Conservation (phyloP, 2,329 filamentous ascomycete genomes). For the Aphanoascus verrucosus region DNA sequence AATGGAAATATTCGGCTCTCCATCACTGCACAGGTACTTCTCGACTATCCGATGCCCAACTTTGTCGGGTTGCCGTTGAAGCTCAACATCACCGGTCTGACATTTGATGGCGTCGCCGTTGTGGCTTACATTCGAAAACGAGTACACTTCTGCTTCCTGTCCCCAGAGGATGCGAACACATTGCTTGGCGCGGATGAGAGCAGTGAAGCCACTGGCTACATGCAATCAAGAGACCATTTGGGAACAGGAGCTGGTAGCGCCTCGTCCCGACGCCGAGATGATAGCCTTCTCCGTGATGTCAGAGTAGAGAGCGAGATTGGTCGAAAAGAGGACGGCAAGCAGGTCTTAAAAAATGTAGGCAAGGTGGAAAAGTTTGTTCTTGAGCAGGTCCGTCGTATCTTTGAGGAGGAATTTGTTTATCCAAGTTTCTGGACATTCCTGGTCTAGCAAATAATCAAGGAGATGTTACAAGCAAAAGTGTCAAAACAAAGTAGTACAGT, state of each 20-base stretch:
- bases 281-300: slow-evolving; percentile 80
- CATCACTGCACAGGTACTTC: slow-evolving; percentile 84
- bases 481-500: neutral
- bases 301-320: slow-evolving; percentile 96
- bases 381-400: slow-evolving; percentile 91
- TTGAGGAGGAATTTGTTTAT: slow-evolving; percentile 97
- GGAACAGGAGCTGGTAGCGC: slow-evolving; percentile 21
- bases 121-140: slow-evolving; percentile 80
- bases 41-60: slow-evolving; percentile 97
- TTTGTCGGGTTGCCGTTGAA: slow-evolving; percentile 93
- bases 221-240: slow-evolving; percentile 3
- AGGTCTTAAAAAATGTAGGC: slow-evolving; percentile 94
- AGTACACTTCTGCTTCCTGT: slow-evolving; percentile 88
- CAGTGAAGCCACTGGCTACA: slow-evolving; percentile 8
- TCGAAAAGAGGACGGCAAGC: slow-evolving; percentile 78
- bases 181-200: slow-evolving; percentile 43
- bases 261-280: slow-evolving; percentile 42
- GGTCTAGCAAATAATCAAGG: slow-evolving; percentile 42
- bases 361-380: slow-evolving; percentile 97
- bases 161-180: slow-evolving; percentile 77
- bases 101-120: slow-evolving; percentile 90
- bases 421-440: slow-evolving; percentile 98
- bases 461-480: neutral
- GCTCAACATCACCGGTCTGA: slow-evolving; percentile 86
- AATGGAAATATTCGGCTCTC: slow-evolving; percentile 77